Evolutionary conservation across 768 basidiomycete genomes (phyloP).

Genomic region (Phlegmacium glaucopus): DNA sequence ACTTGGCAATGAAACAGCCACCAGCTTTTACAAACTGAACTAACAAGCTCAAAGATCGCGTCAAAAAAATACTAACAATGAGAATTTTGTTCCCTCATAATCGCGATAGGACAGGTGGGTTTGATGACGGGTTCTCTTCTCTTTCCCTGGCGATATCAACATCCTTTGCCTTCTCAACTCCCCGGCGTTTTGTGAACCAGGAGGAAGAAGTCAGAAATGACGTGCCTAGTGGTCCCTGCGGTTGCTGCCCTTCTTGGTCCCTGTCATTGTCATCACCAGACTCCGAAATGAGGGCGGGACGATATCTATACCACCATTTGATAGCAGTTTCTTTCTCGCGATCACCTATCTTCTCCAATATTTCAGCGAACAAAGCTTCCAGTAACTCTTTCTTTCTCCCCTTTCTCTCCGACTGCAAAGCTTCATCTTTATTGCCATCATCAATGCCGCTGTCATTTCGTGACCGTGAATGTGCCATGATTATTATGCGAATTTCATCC

Average conservation of each 20-base stretch:
- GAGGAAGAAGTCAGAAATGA: conserved; percentile 3
- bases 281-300: conserved; percentile 15
- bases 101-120: conserved; percentile 15
- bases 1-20: no score
- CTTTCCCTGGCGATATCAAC: conserved; percentile 7
- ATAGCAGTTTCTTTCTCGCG: conserved; percentile 64
- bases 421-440: conserved; percentile 2
- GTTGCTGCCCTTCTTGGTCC: neutral
- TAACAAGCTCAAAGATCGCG: no score
- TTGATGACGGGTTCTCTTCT: conserved; percentile 10
- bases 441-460: conserved; percentile 16
- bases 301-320: conserved; percentile 69
- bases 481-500: conserved; percentile 39
- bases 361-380: conserved; percentile 57
- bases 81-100: conserved; percentile 6
- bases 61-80: no score
- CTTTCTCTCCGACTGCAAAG: conserved; percentile 2
- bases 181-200: conserved; percentile 8
- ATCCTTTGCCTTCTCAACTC: conserved; percentile 4
- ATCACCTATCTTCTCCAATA: conserved; percentile 64
- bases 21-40: no score
- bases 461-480: conserved; percentile 25
- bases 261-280: conserved; percentile 6
- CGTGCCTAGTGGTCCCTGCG: neutral
- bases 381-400: conserved; percentile 42